Evolutionary conservation across 2,329 filamentous ascomycete genomes (phyloP).

Genomic region (Tothia fuscella): DNA sequence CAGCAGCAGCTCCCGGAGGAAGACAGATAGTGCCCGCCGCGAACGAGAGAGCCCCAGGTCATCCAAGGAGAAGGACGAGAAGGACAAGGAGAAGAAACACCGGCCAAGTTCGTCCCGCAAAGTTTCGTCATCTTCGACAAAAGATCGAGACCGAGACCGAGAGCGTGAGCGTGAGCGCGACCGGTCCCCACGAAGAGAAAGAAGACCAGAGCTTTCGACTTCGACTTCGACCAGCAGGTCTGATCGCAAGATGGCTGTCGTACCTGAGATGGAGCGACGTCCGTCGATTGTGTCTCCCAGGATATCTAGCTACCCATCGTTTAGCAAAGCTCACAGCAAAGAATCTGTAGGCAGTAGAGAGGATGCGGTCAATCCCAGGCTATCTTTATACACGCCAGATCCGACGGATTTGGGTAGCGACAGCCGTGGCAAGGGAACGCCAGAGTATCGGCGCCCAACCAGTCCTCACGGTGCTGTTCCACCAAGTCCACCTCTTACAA

Average conservation of each 20-base stretch:
- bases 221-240: neutral
- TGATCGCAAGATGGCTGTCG: conserved; percentile 25
- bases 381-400: conserved; percentile 26
- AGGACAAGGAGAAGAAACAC: conserved; percentile 8
- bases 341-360: conserved; percentile 58
- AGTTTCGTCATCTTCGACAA: neutral
- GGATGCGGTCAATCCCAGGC: conserved; percentile 21
- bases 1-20: neutral
- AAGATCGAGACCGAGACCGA: conserved; percentile 11
- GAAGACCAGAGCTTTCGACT: conserved; percentile 16
- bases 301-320: conserved; percentile 60
- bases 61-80: conserved; percentile 18
- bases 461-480: conserved; percentile 26
- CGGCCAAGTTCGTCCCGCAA: conserved; percentile 4
- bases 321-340: conserved; percentile 86
- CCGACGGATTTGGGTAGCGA: conserved; percentile 28
- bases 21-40: conserved; percentile 2
- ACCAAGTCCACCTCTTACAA: conserved; percentile 36
- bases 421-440: conserved; percentile 19
- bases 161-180: conserved; percentile 16
- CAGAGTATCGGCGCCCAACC: conserved; percentile 14
- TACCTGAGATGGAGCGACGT: conserved; percentile 37
- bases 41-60: neutral
- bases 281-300: conserved; percentile 25
- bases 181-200: conserved; percentile 19